A percentile compares a stretch with the other conserved stretches of the same genome.
Evolutionary conservation across 1,284 basidiomycete genomes (phyloP).

Genomic region (Moesziomyces parantarcticus): DNA sequence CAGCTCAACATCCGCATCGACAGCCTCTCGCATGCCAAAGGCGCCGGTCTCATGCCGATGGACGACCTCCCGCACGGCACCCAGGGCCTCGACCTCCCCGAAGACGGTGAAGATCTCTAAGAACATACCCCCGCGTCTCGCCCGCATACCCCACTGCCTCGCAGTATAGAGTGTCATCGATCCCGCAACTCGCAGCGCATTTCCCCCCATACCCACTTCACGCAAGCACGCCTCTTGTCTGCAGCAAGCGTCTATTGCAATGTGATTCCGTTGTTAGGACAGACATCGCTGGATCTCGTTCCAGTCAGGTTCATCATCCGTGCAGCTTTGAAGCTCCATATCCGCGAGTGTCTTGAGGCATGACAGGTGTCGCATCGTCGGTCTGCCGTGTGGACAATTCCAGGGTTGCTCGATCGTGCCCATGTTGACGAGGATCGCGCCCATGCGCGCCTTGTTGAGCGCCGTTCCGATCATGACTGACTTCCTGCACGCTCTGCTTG

Average conservation of each 20-base stretch:
- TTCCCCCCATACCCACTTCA: not conserved
- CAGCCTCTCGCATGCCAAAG: slow-evolving; percentile 30
- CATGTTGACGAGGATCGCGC: slow-evolving; percentile 85
- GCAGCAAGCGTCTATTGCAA: not conserved
- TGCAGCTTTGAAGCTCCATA: not conserved
- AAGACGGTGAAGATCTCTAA: slow-evolving; percentile 30
- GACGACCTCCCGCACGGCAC: slow-evolving; percentile 17
- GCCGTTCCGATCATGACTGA: slow-evolving; percentile 96
- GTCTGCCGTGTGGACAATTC: slow-evolving; percentile 94
- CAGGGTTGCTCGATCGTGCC: slow-evolving; percentile 96
- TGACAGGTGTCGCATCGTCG: slow-evolving; percentile 81
- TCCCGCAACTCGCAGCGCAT: not conserved
- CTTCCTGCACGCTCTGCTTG: slow-evolving; percentile 91
- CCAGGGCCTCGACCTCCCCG: slow-evolving; percentile 1
- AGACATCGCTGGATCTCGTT: slow-evolving; percentile 13
- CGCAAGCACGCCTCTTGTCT: not conserved
- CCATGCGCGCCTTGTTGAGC: slow-evolving; percentile 82
- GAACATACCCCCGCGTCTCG: not conserved
- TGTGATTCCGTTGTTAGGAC: not conserved
- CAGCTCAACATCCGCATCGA: slow-evolving; percentile 46
- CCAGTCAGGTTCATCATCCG: slow-evolving; percentile 13
- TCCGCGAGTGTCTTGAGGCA: slow-evolving; percentile 33
- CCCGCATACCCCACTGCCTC: not conserved
- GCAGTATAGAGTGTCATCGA: not conserved
- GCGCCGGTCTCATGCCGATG: slow-evolving; percentile 28